These are phyloP conservation scores for Geotrichum citri-aurantii DNA, from an alignment of 1,139 yeast species.

Conservation along the genomic window DNA sequence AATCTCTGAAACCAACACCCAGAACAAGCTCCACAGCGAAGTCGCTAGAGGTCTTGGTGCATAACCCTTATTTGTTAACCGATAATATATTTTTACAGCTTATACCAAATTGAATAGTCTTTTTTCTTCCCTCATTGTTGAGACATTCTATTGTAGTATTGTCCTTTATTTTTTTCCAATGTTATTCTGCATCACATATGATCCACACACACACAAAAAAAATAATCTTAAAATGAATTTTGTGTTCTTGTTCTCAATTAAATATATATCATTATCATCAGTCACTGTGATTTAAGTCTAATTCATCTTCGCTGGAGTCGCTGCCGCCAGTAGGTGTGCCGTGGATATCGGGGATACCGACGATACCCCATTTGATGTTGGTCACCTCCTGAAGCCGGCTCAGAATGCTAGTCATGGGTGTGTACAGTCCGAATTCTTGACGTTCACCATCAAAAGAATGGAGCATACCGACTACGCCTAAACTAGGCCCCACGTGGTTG, in stretches of 20 bases:
- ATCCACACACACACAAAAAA: neutral
- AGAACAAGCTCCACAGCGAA: slow-evolving; percentile 30
- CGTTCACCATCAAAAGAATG: slow-evolving; percentile 91
- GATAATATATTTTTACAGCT: neutral
- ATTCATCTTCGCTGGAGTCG: slow-evolving; percentile 26
- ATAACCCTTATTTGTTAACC: neutral
- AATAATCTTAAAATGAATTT: no score
- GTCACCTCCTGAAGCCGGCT: slow-evolving; percentile 72
- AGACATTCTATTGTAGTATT: no score
- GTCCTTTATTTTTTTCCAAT: no score
- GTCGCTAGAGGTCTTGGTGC: slow-evolving; percentile 30
- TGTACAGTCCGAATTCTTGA: slow-evolving; percentile 83
- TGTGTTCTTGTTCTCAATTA: neutral
- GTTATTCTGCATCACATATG: neutral
- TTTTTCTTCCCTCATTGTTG: neutral
- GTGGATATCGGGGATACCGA: slow-evolving; percentile 44
- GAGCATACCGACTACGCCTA: slow-evolving; percentile 89
- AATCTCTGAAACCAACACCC: slow-evolving; percentile 31
- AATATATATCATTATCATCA: neutral
- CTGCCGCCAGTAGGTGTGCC: slow-evolving; percentile 25
- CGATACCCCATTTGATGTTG: slow-evolving; percentile 79
- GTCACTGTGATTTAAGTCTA: neutral
- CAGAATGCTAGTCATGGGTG: slow-evolving; percentile 72
- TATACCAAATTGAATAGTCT: neutral
- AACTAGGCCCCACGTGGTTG: slow-evolving; percentile 41